phyloP scores from a whole-genome alignment of 306 rosid species.

The Cucurbita argyrosperma region DNA sequence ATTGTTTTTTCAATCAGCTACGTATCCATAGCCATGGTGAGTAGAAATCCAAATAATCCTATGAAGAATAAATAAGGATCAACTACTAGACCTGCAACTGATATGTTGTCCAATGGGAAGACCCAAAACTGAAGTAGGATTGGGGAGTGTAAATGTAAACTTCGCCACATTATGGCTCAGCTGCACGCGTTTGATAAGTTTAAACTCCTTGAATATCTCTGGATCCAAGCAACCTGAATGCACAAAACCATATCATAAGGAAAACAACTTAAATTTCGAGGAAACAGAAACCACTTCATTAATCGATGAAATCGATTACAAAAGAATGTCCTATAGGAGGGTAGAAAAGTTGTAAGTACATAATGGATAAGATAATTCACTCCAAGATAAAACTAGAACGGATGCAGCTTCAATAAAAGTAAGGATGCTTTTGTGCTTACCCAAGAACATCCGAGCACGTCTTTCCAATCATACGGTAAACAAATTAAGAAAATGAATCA shows the following conservation, averaged over 20 bases:
- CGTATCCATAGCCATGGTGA: background rate
- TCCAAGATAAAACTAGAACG: background rate
- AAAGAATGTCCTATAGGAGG: too few species aligned
- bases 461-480: background rate
- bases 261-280: background rate
- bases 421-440: background rate
- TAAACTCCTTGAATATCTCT: conserved; percentile 55
- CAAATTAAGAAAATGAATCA: background rate
- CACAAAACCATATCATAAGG: background rate
- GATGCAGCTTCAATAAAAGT: background rate
- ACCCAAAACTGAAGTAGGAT: conserved; percentile 72
- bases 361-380: background rate
- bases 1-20: background rate
- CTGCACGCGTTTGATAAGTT: conserved; percentile 61
- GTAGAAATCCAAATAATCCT: background rate
- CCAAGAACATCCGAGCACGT: too few species aligned
- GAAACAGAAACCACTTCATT: background rate
- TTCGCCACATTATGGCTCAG: conserved; percentile 96
- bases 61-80: background rate
- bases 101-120: conserved; percentile 99
- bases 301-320: background rate
- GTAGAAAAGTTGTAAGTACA: background rate
- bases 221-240: conserved; percentile 62
- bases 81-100: conserved; percentile 68
- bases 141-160: conserved; percentile 69